Conservation (phyloP, 495 filamentous ascomycete species). For the Talaromyces trachyspermus region DNA sequence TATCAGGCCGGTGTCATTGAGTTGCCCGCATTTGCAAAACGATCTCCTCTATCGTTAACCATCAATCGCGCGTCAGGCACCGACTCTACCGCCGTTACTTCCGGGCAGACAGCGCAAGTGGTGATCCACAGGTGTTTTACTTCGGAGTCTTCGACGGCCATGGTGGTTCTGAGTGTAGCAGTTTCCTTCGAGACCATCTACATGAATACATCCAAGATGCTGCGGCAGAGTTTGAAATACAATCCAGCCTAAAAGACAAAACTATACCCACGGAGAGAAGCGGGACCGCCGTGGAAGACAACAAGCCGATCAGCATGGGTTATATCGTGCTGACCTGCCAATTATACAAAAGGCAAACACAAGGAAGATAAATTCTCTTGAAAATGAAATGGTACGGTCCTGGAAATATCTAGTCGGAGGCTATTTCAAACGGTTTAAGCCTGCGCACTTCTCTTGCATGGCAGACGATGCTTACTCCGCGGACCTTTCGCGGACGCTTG, state of each 20-base stretch:
- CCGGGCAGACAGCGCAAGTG: slow-evolving; percentile 65
- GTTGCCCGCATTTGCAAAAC: slow-evolving; percentile 84
- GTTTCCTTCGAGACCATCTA: slow-evolving; percentile 73
- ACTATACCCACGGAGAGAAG: not conserved
- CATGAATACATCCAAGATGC: slow-evolving; percentile 85
- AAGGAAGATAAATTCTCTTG: slow-evolving; percentile 41
- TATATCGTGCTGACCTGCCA: slow-evolving; percentile 20
- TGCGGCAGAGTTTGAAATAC: slow-evolving; percentile 61
- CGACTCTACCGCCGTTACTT: slow-evolving; percentile 47
- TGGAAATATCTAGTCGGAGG: slow-evolving; percentile 85
- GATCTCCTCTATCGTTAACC: slow-evolving; percentile 63
- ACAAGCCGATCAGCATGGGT: not conserved
- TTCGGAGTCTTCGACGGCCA: slow-evolving; percentile 96
- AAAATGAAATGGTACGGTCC: slow-evolving; percentile 59
- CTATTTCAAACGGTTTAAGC: slow-evolving; percentile 86
- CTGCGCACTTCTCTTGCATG: slow-evolving; percentile 48
- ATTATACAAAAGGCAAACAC: slow-evolving; percentile 34
- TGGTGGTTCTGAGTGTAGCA: slow-evolving; percentile 82
- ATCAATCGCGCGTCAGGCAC: slow-evolving; percentile 28
- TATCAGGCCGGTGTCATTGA: slow-evolving; percentile 92
- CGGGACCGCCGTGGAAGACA: slow-evolving; percentile 3
- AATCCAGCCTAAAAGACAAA: slow-evolving; percentile 51
- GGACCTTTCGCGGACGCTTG: not conserved
- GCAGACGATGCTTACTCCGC: slow-evolving; percentile 2
- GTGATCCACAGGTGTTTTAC: slow-evolving; percentile 94